Base-by-base conservation (phyloP, 192 early-diverging fungal genomes). In the Pilobolus umbonatus region DNA sequence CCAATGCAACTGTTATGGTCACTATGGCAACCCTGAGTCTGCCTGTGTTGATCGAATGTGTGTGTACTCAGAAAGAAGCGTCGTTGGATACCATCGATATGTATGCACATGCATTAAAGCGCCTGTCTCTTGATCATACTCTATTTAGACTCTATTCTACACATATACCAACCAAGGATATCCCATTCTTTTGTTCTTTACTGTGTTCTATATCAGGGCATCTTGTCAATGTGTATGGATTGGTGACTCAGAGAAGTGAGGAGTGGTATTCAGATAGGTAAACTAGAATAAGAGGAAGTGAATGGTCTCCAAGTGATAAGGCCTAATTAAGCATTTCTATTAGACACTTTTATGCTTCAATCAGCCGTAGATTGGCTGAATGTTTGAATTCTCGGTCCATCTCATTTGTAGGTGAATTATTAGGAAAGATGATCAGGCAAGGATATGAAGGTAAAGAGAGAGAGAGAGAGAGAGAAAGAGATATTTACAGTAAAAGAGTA, bases 191-290 rank as follows among this genome's bases (percentile, higher is more conserved):
- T 34, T 59, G 57, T 47, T 36, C 44, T 9, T 24, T 48, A 2
- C 30, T 59, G 1, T 59, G 57, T 7, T 59, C 57, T 21, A 32
- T 59, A n/a, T 31, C 57, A 4, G 24, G 43, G 36, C 57, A 45
- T 15, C 17, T 59, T 19, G 45, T 26, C 19, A 59, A 59, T 19
- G 21, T 45, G 21, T 59, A 48, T 47, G 57, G 57, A 6, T 28
- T 7, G 14, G 22, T 30, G 30, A 40, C 28, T 0, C 25, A 19
- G 35, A 56, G 8, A 17, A 59, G 14, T n/a, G n/a, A n/a, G n/a
- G 57, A 47, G 19, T 59, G 57, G 57, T 59, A 59, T 36, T 15
- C 48, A 22, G 57, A 59, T 12, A 54, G 52, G 52, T 38, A 54
- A 28, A 46, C 24, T 11, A 28, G 9, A 26, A 1, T 12, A 24